Base-by-base conservation (phyloP, 257 asterid species). In the Ligustrum vulgare region DNA sequence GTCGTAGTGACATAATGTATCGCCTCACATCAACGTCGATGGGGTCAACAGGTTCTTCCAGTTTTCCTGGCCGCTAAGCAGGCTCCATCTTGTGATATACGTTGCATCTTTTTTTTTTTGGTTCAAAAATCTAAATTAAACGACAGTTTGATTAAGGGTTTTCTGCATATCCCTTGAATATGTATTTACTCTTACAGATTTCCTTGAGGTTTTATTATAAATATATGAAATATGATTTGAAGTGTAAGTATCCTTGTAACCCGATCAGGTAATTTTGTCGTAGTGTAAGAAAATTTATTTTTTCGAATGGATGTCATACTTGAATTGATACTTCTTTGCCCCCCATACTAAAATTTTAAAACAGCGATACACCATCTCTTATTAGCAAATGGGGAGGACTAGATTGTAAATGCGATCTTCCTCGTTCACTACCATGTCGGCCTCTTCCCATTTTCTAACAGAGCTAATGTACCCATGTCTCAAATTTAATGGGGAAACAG, bases 21-120 rank as follows among this genome's bases (percentile, higher is more conserved):
- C 51, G 71, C 7, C 87, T 84, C 18, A 87, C 88, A 69, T 90
- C 96, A 49, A 7, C n/a, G 81, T 89, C 94, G 0, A 89, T 82
- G 18, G 96, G 96, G 33, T 79, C 65, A 88, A 58, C 67, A 88
- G 83, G 71, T 77, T 45, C 15, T 75, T 71, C 96, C 96, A 90
- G 37, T 82, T 77, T 9, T 76, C 78, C 64, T 74, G 66, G 28
- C 94, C 96, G 43, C 89, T 84, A 0, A 88, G 89, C 37, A 49
- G 3, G 35, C 69, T 84, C 96, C 96, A 90, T 77, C 83, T 41
- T 62, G 9, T 71, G 91, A 37, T 78, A 86, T 79, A 58, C 67
- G 15, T 51, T 72, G 76, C 62, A 65, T 70, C 76, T 71, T 54
- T 3, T 20, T 23, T 67, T 76, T 2, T 33, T 49, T 8, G 1